phyloP scores from a whole-genome alignment of 352 stramenopile genomes.

The Pythium myriotylum region DNA sequence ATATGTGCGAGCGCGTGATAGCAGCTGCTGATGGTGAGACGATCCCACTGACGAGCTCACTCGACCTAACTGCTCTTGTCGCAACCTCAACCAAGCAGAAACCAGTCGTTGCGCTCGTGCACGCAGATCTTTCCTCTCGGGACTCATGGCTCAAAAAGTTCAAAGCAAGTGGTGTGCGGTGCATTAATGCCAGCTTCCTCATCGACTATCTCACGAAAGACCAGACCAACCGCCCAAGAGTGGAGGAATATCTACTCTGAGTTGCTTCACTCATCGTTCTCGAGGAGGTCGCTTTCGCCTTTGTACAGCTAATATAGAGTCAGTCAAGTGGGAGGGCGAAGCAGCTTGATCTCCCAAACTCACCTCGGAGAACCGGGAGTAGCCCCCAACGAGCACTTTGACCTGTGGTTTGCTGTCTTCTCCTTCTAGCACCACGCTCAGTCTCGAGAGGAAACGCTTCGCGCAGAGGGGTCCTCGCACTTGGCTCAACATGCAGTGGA shows the following conservation, averaged over 20 bases:
- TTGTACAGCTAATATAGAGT: slow-evolving; percentile 25
- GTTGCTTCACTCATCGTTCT: slow-evolving; percentile 8
- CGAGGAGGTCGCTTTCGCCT: slow-evolving; percentile 26
- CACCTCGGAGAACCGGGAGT: slow-evolving; percentile 66
- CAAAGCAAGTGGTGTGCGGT: slow-evolving; percentile 58
- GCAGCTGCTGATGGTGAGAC: slow-evolving; percentile 55
- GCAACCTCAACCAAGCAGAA: slow-evolving; percentile 41
- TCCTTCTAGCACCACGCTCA: slow-evolving; percentile 54
- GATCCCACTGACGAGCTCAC: slow-evolving; percentile 57
- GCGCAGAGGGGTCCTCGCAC: slow-evolving; percentile 81
- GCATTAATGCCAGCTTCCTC: slow-evolving; percentile 78
- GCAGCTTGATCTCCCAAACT: neutral
- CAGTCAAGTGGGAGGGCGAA: neutral
- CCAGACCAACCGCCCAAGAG: slow-evolving; percentile 52
- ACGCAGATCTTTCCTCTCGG: slow-evolving; percentile 50
- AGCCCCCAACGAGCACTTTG: slow-evolving; percentile 73
- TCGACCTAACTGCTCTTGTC: slow-evolving; percentile 43
- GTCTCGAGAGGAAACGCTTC: slow-evolving; percentile 68
- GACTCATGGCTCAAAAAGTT: slow-evolving; percentile 81
- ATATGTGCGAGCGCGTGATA: slow-evolving; percentile 84
- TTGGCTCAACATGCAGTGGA: slow-evolving; percentile 90
- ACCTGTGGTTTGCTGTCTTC: slow-evolving; percentile 51
- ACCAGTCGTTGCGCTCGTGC: slow-evolving; percentile 64
- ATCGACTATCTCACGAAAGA: slow-evolving; percentile 89
- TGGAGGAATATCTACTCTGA: slow-evolving; percentile 56